Evolutionary conservation across 768 basidiomycete genomes (phyloP).

Genomic region (Chalciporus pseudorubinellus): DNA sequence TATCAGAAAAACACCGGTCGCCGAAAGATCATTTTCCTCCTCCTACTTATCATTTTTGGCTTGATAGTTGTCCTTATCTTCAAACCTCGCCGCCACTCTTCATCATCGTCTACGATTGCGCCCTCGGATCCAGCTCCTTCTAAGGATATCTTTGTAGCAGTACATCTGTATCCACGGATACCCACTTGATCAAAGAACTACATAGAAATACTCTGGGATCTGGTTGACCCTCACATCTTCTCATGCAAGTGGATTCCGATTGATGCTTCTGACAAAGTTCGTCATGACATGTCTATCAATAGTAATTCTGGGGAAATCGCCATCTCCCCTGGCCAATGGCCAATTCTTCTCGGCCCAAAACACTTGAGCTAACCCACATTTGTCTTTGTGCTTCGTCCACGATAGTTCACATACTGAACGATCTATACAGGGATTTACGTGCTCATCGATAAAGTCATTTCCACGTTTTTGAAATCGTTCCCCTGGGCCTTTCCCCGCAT

Average conservation of each 20-base stretch:
- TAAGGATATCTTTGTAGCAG: slow-evolving; percentile 29
- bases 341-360: slow-evolving; percentile 8
- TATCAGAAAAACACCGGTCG: slow-evolving; percentile 95
- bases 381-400: slow-evolving; percentile 8
- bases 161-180: slow-evolving; percentile 34
- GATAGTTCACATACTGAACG: background rate
- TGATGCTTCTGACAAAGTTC: slow-evolving; percentile 15
- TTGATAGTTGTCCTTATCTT: slow-evolving; percentile 87
- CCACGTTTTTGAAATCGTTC: slow-evolving; percentile 7
- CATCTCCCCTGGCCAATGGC: slow-evolving; percentile 8
- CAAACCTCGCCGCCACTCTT: slow-evolving; percentile 70
- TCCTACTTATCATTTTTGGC: slow-evolving; percentile 86
- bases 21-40: slow-evolving; percentile 89
- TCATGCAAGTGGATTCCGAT: slow-evolving; percentile 3
- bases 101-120: slow-evolving; percentile 26
- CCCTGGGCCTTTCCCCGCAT: slow-evolving; percentile 1
- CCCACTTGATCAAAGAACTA: slow-evolving; percentile 20
- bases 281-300: slow-evolving; percentile 6
- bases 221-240: slow-evolving; percentile 4
- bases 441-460: slow-evolving; percentile 21
- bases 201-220: slow-evolving; percentile 15
- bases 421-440: slow-evolving; percentile 2
- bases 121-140: slow-evolving; percentile 26
- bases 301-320: slow-evolving; percentile 3
- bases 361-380: slow-evolving; percentile 2